Evolutionary conservation across 2,329 filamentous ascomycete species (phyloP), one percentile per base, ranked within the genome.

Genomic region (Fusarium staphyleae): DNA sequence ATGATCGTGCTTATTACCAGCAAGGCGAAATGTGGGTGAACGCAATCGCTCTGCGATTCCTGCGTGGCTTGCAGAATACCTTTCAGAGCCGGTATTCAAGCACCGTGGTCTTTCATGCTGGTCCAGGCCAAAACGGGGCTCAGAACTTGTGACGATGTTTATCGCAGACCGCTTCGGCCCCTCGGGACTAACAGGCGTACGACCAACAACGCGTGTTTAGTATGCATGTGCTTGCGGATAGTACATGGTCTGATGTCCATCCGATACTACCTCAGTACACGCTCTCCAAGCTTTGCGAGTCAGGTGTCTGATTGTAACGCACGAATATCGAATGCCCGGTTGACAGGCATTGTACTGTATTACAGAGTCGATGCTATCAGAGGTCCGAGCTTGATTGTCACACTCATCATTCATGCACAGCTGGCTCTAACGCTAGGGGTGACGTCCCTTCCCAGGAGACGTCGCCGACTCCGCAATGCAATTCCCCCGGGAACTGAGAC

Each of bases 401-500:
- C 42, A 28, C 41, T 39, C n/a, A 50, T 39, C n/a, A 50, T 58
- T 61, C 52, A 60, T 62, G 52, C 57, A 32, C 16, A 19, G 24
- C 42, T 32, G 22, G 32, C 42, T 28, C 29, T 22, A 28, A 36
- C 18, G 22, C 32, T 13, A 45, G 35, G 16, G 42, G 22, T 18
- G 43, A 37, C 29, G 35, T 49, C 41, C 39, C 45, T 30, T 45
- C 47, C 33, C 30, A 16, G 46, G 35, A 49, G 43, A 49, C 33
- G 30, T 39, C 15, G 28, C 22, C 39, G 35, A 48, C 44, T 51
- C 44, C 35, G 44, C 44, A 41, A 35, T 50, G 42, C 52, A 55
- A 53, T 55, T 30, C 40, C 64, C 59, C 63, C 44, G 22, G 40
- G 48, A 55, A 62, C 58, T 66, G 65, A 67, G 65, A 66, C 65